phyloP scores from a whole-genome alignment of 1,139 yeast genomes.

The Magnusiomyces suaveolens region DNA sequence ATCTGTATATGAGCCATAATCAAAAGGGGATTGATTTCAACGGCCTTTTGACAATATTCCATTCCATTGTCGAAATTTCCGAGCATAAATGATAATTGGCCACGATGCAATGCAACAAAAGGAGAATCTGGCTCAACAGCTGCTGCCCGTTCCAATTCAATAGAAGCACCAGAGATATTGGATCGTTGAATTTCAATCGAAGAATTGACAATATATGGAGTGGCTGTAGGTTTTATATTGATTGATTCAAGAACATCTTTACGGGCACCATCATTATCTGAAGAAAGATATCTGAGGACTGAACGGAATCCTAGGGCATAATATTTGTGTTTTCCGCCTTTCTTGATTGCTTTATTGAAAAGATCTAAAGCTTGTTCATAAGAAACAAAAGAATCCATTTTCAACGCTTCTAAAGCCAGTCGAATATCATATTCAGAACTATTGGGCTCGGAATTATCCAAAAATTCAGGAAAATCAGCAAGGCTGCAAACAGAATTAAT shows the following conservation, averaged over 20 bases:
- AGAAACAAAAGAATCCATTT: constrained; percentile 56
- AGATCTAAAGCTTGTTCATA: constrained; percentile 66
- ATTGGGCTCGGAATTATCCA: constrained; percentile 43
- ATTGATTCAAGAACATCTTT: constrained; percentile 55
- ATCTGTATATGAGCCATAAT: constrained; percentile 83
- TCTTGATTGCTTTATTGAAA: constrained; percentile 56
- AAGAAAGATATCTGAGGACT: constrained; percentile 73
- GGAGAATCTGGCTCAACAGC: constrained; percentile 60
- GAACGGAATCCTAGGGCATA: constrained; percentile 79
- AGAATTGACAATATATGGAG: constrained; percentile 77
- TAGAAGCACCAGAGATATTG: constrained; percentile 49
- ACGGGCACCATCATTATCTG: constrained; percentile 55
- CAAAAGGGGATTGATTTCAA: constrained; percentile 62
- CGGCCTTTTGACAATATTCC: constrained; percentile 65
- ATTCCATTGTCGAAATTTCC: constrained; percentile 68
- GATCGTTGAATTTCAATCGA: constrained; percentile 71
- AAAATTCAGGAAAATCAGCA: constrained; percentile 30
- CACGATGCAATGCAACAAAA: constrained; percentile 88
- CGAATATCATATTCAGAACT: constrained; percentile 55
- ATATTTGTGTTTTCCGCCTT: constrained; percentile 35
- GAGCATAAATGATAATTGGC: constrained; percentile 79
- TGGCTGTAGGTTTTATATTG: constrained; percentile 61
- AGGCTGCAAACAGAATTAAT: constrained; percentile 57
- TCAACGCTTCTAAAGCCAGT: constrained; percentile 57
- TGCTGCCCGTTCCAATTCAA: constrained; percentile 67